Conservation (phyloP, 768 basidiomycete genomes). For the Clitopilus passeckerianus region DNA sequence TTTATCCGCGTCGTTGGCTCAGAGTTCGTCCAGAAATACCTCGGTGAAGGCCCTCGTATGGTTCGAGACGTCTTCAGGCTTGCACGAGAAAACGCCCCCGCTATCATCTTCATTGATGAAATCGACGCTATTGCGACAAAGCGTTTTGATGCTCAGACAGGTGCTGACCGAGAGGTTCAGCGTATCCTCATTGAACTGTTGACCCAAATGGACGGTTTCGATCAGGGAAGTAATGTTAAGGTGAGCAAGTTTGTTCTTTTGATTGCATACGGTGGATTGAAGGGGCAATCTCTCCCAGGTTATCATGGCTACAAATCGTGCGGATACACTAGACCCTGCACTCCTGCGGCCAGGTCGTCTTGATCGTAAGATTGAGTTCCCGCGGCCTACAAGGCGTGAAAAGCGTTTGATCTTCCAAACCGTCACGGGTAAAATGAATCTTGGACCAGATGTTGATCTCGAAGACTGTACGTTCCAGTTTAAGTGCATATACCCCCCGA, state of each 20-base stretch:
- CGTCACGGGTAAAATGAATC: conserved; percentile 94
- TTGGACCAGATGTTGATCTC: conserved; percentile 94
- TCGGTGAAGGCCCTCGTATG: conserved; percentile 99
- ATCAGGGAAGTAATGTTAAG: conserved; percentile 98
- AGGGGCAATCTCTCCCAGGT: conserved; percentile 51
- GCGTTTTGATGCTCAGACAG: conserved; percentile 98
- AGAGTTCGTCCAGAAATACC: conserved; percentile 99
- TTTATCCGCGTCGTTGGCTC: conserved; percentile 98
- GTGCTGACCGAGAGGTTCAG: conserved; percentile 98
- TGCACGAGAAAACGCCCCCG: conserved; percentile 93
- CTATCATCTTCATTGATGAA: conserved; percentile 99
- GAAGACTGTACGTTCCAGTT: conserved; percentile 81
- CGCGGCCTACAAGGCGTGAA: conserved; percentile 89
- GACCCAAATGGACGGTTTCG: conserved; percentile 99
- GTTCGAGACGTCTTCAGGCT: conserved; percentile 98
- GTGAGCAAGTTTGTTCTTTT: conserved; percentile 35
- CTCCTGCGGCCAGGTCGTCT: conserved; percentile 95
- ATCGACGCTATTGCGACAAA: conserved; percentile 99
- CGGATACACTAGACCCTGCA: conserved; percentile 96
- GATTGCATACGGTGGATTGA: background rate
- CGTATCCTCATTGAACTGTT: conserved; percentile 94
- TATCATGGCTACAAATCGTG: conserved; percentile 99
- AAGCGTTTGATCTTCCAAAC: conserved; percentile 98
- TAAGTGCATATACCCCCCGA: background rate
- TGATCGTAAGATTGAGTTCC: conserved; percentile 99